These are phyloP conservation scores for Beta vulgaris DNA, from an alignment of 148 eudicot genomes.

Conservation along the genomic window DNA sequence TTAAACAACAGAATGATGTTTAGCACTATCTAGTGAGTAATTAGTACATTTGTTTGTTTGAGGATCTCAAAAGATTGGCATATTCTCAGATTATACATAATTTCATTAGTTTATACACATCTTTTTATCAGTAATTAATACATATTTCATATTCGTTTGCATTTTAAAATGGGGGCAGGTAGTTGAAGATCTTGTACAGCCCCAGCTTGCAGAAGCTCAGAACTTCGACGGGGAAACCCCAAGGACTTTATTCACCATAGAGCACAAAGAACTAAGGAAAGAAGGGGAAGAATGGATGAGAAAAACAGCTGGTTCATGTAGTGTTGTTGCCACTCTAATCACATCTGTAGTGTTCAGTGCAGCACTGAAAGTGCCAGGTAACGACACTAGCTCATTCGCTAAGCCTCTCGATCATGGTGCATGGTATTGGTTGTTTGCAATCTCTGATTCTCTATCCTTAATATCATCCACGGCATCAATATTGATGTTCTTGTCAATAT, in stretches of 20 bases:
- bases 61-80: no score
- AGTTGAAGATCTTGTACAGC: conserved; percentile 18
- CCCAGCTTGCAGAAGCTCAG: conserved; percentile 12
- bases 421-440: conserved; percentile 11
- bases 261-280: conserved; percentile 24
- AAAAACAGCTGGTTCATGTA: conserved; percentile 36
- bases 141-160: no score
- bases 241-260: conserved; percentile 5
- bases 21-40: no score
- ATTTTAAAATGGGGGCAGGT: not conserved
- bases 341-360: conserved; percentile 27
- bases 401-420: not conserved
- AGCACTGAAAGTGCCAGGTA: conserved; percentile 14
- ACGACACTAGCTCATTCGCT: not conserved
- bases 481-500: conserved; percentile 29
- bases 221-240: conserved; percentile 21
- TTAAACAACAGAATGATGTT: no score
- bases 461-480: conserved; percentile 32
- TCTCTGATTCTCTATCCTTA: conserved; percentile 24
- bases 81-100: no score
- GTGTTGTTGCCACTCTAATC: conserved; percentile 40
- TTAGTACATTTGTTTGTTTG: no score
- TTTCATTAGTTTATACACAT: no score
- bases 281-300: conserved; percentile 27
- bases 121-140: no score